These are phyloP conservation scores for Aspergillus piperis DNA, from an alignment of 2,329 filamentous ascomycete species.

Conservation along the genomic window DNA sequence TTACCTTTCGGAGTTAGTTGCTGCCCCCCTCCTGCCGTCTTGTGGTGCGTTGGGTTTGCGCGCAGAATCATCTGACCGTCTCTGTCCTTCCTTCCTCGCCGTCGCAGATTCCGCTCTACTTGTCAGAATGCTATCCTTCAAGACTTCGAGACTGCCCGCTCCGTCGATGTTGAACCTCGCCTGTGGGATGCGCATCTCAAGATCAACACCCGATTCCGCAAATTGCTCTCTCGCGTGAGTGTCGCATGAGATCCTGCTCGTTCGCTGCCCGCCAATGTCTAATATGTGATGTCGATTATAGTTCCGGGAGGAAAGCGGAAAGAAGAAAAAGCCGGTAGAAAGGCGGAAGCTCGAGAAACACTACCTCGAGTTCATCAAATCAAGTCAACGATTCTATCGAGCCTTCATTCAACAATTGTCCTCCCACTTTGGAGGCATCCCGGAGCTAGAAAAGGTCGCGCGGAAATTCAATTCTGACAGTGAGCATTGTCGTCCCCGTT, in stretches of 20 bases:
- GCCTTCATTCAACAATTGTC: slow-evolving; percentile 79
- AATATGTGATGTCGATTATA: slow-evolving; percentile 26
- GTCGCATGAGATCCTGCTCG: background rate
- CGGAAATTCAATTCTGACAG: slow-evolving; percentile 51
- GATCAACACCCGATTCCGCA: slow-evolving; percentile 77
- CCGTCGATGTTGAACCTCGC: slow-evolving; percentile 65
- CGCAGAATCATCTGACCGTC: slow-evolving; percentile 12
- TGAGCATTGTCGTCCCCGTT: slow-evolving; percentile 31
- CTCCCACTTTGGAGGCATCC: slow-evolving; percentile 57
- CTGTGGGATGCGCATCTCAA: slow-evolving; percentile 79
- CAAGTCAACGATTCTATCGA: slow-evolving; percentile 84
- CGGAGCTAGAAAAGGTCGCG: slow-evolving; percentile 61
- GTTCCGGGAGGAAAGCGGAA: slow-evolving; percentile 53
- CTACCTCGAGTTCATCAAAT: slow-evolving; percentile 83
- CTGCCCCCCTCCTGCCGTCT: background rate
- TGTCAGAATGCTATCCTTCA: slow-evolving; percentile 72
- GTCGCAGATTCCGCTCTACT: slow-evolving; percentile 64
- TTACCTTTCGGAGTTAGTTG: slow-evolving; percentile 41
- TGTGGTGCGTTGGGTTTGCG: slow-evolving; percentile 3
- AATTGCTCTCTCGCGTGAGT: slow-evolving; percentile 60
- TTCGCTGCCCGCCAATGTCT: slow-evolving; percentile 5
- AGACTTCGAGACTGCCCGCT: slow-evolving; percentile 54
- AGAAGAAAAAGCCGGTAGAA: slow-evolving; percentile 60
- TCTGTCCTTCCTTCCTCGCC: background rate
- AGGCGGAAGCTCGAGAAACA: slow-evolving; percentile 78